Percentiles rank a stretch among this genome's conserved stretches.
These are phyloP conservation scores for Fomitopsis pulvina DNA, from an alignment of 768 basidiomycete species.

Conservation along the genomic window DNA sequence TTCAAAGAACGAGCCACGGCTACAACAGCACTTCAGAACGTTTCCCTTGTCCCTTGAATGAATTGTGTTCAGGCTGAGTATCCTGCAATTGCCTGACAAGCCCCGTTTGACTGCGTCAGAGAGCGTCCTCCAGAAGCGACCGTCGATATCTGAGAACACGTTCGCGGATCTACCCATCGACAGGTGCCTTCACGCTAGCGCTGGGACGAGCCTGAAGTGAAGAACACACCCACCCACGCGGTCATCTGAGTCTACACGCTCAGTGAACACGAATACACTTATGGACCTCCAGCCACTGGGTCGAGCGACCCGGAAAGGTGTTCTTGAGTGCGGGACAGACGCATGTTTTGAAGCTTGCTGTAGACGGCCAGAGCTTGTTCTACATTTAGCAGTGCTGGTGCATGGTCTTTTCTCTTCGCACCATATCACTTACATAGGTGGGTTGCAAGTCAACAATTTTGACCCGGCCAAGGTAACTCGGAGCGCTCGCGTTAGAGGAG, in stretches of 20 bases:
- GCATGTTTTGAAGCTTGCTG: constrained; percentile 73
- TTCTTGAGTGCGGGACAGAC: constrained; percentile 83
- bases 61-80: no score
- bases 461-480: constrained; percentile 57
- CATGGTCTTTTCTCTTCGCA: constrained; percentile 19
- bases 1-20: no score
- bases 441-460: constrained; percentile 81
- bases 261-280: constrained; percentile 5
- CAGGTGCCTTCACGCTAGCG: constrained; percentile 43
- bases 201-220: constrained; percentile 8
- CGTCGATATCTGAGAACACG: constrained; percentile 8
- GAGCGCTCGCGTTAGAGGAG: constrained; percentile 10
- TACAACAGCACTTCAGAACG: no score
- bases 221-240: constrained; percentile 3
- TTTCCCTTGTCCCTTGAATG: no score
- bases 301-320: constrained; percentile 32
- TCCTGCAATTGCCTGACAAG: no score
- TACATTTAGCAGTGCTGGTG: constrained; percentile 98
- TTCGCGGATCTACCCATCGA: constrained; percentile 26
- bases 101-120: no score
- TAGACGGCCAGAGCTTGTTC: constrained; percentile 71
- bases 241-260: constrained; percentile 4
- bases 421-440: constrained; percentile 45
- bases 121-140: constrained; percentile 25
- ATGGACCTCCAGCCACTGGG: constrained; percentile 21